Percentiles rank a stretch among this genome's conserved stretches.
phyloP scores from a whole-genome alignment of 768 basidiomycete species.

The Boletus coccyginus region DNA sequence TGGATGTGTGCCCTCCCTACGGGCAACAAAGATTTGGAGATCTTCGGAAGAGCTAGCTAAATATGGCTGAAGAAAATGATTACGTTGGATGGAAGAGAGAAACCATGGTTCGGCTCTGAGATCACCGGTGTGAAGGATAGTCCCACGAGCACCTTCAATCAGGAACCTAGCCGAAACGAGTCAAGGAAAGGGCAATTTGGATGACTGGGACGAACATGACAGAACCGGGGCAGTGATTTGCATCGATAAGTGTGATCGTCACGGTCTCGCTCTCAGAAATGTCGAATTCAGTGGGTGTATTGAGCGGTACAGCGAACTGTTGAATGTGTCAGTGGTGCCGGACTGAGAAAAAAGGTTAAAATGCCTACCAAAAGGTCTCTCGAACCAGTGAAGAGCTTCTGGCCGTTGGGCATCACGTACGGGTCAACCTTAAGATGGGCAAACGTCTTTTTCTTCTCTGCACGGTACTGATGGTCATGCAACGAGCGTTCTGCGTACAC shows the following conservation, averaged over 20 bases:
- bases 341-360: background rate
- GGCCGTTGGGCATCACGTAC: constrained; percentile 44
- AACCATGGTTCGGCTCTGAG: constrained; percentile 86
- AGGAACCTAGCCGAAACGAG: constrained; percentile 62
- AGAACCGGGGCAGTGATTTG: constrained; percentile 94
- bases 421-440: constrained; percentile 64
- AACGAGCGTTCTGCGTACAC: constrained; percentile 62
- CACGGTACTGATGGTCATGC: constrained; percentile 39
- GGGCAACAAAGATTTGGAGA: constrained; percentile 24
- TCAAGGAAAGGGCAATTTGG: background rate
- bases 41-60: constrained; percentile 38
- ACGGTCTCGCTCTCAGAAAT: constrained; percentile 57
- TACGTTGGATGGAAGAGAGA: constrained; percentile 61
- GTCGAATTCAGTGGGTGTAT: constrained; percentile 62
- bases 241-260: constrained; percentile 78
- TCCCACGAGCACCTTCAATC: constrained; percentile 64
- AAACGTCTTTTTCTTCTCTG: constrained; percentile 48
- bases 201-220: constrained; percentile 62
- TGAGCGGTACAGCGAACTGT: constrained; percentile 57
- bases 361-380: constrained; percentile 50
- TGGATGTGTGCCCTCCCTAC: constrained; percentile 19
- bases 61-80: constrained; percentile 73
- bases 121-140: constrained; percentile 92
- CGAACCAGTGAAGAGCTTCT: constrained; percentile 46
- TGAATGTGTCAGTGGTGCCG: background rate